These are phyloP conservation scores for Pseudonitzschia delicatissima DNA, from an alignment of 108 stramenopile species.

Conservation along the genomic window DNA sequence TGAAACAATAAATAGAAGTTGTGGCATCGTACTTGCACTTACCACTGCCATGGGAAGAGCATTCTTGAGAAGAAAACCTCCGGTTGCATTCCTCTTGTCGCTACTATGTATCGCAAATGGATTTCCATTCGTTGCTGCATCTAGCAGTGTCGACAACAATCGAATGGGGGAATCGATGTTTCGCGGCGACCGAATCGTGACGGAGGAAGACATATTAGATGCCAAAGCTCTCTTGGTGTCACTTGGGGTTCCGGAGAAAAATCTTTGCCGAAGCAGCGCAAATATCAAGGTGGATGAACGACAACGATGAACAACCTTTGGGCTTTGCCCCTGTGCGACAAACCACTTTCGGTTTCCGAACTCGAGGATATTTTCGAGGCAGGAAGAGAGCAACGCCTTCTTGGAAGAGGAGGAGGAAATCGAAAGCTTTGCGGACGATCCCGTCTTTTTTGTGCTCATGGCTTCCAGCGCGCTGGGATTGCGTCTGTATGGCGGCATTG, in stretches of 20 bases:
- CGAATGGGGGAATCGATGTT: not conserved
- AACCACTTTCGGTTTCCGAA: not conserved
- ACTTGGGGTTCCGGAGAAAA: constrained; percentile 19
- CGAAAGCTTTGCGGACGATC: constrained; percentile 8
- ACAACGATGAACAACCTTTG: not conserved
- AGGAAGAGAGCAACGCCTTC: not conserved
- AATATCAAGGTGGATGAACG: not conserved
- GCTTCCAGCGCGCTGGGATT: constrained; percentile 46
- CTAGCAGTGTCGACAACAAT: not conserved
- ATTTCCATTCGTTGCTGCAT: not conserved
- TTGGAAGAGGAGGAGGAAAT: constrained; percentile 27
- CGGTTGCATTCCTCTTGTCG: not conserved
- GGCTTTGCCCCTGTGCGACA: constrained; percentile 5
- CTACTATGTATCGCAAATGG: not conserved
- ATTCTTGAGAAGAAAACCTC: too few species aligned
- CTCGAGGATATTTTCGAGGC: not conserved
- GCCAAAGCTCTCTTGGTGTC: constrained; percentile 21
- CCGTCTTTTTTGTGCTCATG: constrained; percentile 29
- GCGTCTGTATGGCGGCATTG: constrained; percentile 81
- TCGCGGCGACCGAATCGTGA: not conserved
- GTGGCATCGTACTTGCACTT: too few species aligned
- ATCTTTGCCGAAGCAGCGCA: constrained; percentile 16
- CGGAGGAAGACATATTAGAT: not conserved
- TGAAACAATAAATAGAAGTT: too few species aligned
- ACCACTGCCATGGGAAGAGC: too few species aligned